Conservation (phyloP, 805 yeast genomes). For the Ogataea haglerorum region DNA sequence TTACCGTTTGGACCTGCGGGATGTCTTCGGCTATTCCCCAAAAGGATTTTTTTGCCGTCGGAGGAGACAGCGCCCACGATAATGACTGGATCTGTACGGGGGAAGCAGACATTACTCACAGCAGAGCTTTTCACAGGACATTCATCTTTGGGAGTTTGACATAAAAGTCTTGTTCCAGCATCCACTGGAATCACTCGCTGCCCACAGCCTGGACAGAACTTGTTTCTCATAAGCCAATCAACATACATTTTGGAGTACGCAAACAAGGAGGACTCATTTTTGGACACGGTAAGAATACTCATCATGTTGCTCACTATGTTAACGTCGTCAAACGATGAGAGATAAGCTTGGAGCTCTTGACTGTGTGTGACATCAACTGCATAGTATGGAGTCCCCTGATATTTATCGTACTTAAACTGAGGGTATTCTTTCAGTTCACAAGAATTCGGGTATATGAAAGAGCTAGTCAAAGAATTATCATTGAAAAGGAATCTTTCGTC, state of each 20-base stretch:
- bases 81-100: conserved; percentile 87
- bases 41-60: conserved; percentile 56
- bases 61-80: conserved; percentile 74
- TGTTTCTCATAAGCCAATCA: conserved; percentile 77
- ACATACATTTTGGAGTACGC: conserved; percentile 81
- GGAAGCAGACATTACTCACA: conserved; percentile 81
- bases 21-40: conserved; percentile 68
- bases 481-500: conserved; percentile 19
- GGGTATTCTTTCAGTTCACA: conserved; percentile 4
- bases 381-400: conserved; percentile 62
- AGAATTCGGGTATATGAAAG: conserved; percentile 9
- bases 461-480: conserved; percentile 18
- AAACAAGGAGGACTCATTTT: conserved; percentile 58
- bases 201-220: conserved; percentile 88
- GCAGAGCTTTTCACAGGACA: conserved; percentile 39
- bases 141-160: conserved; percentile 27
- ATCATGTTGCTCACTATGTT: conserved; percentile 9
- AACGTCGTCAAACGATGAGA: conserved; percentile 8
- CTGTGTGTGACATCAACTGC: conserved; percentile 53
- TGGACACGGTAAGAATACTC: conserved; percentile 24
- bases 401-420: conserved; percentile 29
- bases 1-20: conserved; percentile 31
- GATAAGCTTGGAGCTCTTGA: conserved; percentile 13
- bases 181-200: conserved; percentile 54
- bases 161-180: conserved; percentile 61